phyloP scores from a whole-genome alignment of 2,329 filamentous ascomycete genomes.

The Penicillium frequentans region DNA sequence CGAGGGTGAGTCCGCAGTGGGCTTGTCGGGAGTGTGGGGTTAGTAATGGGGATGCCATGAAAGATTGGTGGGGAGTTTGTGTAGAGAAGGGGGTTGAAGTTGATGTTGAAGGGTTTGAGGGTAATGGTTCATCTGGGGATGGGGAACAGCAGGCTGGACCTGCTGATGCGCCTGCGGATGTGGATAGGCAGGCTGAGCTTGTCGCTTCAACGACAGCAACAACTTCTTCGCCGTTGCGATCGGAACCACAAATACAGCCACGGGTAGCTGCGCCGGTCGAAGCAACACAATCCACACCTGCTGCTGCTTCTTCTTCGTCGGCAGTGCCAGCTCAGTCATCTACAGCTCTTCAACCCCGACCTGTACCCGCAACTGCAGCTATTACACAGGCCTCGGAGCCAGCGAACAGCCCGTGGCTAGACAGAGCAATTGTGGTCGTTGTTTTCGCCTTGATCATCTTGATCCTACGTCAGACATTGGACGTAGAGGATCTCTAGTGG shows the following conservation, averaged over 20 bases:
- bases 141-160: neutral
- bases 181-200: neutral
- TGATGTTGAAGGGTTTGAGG: conserved; percentile 44
- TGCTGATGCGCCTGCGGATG: neutral
- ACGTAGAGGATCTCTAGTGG: conserved; percentile 24
- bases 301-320: neutral
- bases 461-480: conserved; percentile 54
- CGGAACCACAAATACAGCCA: neutral
- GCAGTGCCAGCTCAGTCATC: neutral
- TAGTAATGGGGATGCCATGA: conserved; percentile 50
- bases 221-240: neutral
- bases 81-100: conserved; percentile 35
- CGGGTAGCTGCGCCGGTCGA: neutral
- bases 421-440: conserved; percentile 74
- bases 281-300: neutral
- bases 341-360: neutral
- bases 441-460: conserved; percentile 69
- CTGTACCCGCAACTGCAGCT: neutral
- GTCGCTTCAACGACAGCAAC: neutral
- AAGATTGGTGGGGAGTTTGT: conserved; percentile 28
- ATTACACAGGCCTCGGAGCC: conserved; percentile 38
- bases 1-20: conserved; percentile 65
- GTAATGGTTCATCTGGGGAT: conserved; percentile 53
- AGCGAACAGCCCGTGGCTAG: conserved; percentile 66
- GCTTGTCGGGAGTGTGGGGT: conserved; percentile 67